phyloP scores from a whole-genome alignment of 495 filamentous ascomycete genomes.

The Beverwykella pulmonaria region DNA sequence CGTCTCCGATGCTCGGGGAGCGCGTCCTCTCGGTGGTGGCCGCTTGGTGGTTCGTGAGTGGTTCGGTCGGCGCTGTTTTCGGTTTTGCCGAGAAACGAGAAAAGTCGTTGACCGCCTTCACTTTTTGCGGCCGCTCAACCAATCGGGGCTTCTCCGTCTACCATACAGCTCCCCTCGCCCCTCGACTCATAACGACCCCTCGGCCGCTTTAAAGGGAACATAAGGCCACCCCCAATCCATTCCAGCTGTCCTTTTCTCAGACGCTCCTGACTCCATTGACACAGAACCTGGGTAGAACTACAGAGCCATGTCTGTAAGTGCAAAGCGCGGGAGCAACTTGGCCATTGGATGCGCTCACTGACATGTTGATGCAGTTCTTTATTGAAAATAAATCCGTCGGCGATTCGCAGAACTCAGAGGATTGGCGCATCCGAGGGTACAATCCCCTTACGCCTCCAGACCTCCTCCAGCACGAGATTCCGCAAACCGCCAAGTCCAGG shows the following conservation, averaged over 20 bases:
- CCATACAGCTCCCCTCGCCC: not conserved
- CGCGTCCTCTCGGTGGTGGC: not conserved
- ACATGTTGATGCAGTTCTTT: conserved; percentile 65
- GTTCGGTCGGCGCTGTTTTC: not conserved
- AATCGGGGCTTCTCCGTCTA: conserved; percentile 16
- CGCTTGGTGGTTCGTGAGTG: not conserved
- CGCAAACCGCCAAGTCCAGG: conserved; percentile 74
- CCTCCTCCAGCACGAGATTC: conserved; percentile 93
- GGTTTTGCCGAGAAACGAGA: not conserved
- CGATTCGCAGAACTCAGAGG: conserved; percentile 76
- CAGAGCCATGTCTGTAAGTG: conserved; percentile 32
- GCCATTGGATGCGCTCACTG: conserved; percentile 1
- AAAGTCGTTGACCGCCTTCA: conserved; percentile 1
- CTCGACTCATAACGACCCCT: conserved; percentile 19
- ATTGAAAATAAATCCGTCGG: conserved; percentile 89
- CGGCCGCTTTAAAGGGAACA: not conserved
- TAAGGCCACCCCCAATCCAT: not conserved
- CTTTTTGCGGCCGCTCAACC: conserved; percentile 12
- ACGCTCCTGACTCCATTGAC: not conserved
- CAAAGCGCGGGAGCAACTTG: not conserved
- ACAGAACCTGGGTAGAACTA: not conserved
- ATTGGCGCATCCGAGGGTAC: conserved; percentile 84
- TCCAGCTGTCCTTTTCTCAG: not conserved
- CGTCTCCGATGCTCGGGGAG: not conserved
- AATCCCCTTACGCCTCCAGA: conserved; percentile 93